These are phyloP conservation scores for Melanogaster broomeanus DNA, from an alignment of 768 basidiomycete genomes.

Conservation along the genomic window DNA sequence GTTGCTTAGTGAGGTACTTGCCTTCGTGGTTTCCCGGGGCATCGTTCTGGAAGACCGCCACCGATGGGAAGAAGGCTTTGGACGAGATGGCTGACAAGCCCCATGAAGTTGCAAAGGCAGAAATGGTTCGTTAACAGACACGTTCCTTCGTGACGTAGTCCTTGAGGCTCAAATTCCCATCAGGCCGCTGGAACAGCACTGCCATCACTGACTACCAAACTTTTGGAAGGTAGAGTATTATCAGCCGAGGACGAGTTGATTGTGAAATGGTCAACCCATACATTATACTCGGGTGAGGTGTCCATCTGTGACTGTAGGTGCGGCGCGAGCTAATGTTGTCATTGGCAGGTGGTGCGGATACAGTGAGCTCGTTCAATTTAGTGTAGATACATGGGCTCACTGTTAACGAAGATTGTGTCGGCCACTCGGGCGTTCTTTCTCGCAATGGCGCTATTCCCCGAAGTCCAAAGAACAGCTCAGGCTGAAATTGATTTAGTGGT, in stretches of 20 bases:
- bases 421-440: slow-evolving; percentile 33
- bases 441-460: slow-evolving; percentile 31
- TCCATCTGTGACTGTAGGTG: neutral
- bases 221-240: slow-evolving; percentile 4
- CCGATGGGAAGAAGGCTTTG: no score
- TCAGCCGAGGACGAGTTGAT: no score
- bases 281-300: slow-evolving; percentile 7
- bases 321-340: neutral
- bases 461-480: slow-evolving; percentile 36
- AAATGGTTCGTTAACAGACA: neutral
- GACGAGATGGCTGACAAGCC: no score
- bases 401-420: slow-evolving; percentile 21
- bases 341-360: slow-evolving; percentile 18
- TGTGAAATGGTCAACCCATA: no score
- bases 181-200: neutral
- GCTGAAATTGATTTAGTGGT: slow-evolving; percentile 36
- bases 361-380: neutral
- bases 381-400: no score
- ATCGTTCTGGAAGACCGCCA: no score
- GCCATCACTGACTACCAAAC: neutral
- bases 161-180: neutral
- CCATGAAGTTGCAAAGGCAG: slow-evolving; percentile 1
- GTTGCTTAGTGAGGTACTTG: no score
- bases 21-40: no score
- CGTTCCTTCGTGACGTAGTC: no score